Conservation (phyloP, 192 early-diverging fungal genomes). For the Entophlyctis helioformis region DNA sequence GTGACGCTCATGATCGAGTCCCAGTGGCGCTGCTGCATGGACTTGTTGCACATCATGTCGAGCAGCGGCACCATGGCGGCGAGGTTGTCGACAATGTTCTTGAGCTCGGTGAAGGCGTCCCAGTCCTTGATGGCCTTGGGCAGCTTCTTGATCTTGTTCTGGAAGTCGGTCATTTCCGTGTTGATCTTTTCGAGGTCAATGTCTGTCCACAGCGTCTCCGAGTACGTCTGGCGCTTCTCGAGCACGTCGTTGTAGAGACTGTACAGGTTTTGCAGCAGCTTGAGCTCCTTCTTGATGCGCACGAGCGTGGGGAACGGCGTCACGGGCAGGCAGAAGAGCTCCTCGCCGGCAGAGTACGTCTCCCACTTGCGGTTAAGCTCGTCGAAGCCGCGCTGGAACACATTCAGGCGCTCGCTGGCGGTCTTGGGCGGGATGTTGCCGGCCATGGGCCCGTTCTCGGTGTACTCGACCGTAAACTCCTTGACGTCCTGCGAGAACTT, state of each 20-base stretch:
- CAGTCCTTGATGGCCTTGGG: slow-evolving; percentile 55
- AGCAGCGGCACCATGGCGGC: slow-evolving; percentile 42
- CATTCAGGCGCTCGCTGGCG: slow-evolving; percentile 48
- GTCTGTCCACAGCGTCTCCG: slow-evolving; percentile 51
- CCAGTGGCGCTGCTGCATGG: slow-evolving; percentile 51
- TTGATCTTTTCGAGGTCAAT: slow-evolving; percentile 45
- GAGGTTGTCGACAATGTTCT: slow-evolving; percentile 48
- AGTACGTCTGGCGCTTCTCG: slow-evolving; percentile 39
- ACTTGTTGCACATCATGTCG: slow-evolving; percentile 53
- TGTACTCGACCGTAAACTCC: slow-evolving; percentile 51
- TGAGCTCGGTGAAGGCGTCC: slow-evolving; percentile 52
- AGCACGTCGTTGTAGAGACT: slow-evolving; percentile 54
- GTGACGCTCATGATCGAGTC: slow-evolving; percentile 36
- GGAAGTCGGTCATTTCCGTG: slow-evolving; percentile 48
- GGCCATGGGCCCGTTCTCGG: slow-evolving; percentile 54
- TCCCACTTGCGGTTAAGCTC: slow-evolving; percentile 59
- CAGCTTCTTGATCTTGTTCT: slow-evolving; percentile 55
- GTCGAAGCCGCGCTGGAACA: slow-evolving; percentile 53
- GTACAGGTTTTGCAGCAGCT: slow-evolving; percentile 52
- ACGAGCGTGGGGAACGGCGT: slow-evolving; percentile 52
- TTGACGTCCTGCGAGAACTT: slow-evolving; percentile 50
- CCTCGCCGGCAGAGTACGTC: slow-evolving; percentile 52
- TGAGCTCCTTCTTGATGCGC: slow-evolving; percentile 48
- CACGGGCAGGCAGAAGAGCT: slow-evolving; percentile 49
- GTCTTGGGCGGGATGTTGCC: slow-evolving; percentile 53